Evolutionary conservation across 768 basidiomycete species (phyloP).

Genomic region (Pulveroboletus ravenelii): DNA sequence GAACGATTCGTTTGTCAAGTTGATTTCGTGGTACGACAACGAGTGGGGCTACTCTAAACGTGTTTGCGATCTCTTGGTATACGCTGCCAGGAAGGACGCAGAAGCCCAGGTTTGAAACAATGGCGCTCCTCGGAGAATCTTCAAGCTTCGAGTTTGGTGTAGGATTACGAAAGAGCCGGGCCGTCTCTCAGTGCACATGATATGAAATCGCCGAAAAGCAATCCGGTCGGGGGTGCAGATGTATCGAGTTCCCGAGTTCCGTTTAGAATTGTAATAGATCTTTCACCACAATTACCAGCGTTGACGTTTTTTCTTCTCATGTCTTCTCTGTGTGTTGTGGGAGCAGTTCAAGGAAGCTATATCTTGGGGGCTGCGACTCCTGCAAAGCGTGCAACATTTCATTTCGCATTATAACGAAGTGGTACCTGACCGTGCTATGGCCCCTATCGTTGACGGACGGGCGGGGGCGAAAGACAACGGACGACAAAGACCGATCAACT

Average conservation of each 20-base stretch:
- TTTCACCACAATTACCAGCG: not conserved
- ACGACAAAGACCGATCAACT: no score
- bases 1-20: conserved; percentile 92
- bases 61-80: conserved; percentile 85
- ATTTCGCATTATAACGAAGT: no score
- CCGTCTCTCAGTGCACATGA: not conserved
- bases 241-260: conserved; percentile 8
- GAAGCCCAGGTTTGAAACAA: conserved; percentile 17
- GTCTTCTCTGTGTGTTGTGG: no score
- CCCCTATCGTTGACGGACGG: no score
- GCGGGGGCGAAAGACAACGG: no score
- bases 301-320: not conserved
- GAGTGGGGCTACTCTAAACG: conserved; percentile 93
- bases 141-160: conserved; percentile 8
- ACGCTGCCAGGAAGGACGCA: conserved; percentile 70
- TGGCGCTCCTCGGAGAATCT: not conserved
- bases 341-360: no score
- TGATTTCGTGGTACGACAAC: conserved; percentile 94
- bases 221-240: conserved; percentile 1
- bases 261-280: conserved; percentile 10
- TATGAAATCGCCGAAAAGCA: conserved; percentile 1
- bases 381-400: no score
- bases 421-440: no score
- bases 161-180: conserved; percentile 7
- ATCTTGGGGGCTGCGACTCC: no score